phyloP scores from a whole-genome alignment of 2,329 filamentous ascomycete genomes.

The Exophiala sp. region DNA sequence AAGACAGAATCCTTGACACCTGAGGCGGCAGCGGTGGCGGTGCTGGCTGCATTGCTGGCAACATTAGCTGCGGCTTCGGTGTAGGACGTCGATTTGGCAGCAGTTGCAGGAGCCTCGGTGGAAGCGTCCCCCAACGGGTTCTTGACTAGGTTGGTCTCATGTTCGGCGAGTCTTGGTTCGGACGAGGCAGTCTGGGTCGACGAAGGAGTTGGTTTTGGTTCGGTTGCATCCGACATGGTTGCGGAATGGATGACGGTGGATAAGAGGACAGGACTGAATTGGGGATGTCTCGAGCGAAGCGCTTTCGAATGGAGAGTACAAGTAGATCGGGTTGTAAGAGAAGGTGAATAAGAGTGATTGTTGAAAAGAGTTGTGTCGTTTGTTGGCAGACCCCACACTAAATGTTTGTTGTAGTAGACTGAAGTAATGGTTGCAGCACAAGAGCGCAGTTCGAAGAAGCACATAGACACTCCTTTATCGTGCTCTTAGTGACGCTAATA shows the following conservation, averaged over 20 bases:
- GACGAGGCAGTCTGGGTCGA: slow-evolving; percentile 24
- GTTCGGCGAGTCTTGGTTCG: slow-evolving; percentile 22
- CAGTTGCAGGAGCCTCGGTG: slow-evolving; percentile 18
- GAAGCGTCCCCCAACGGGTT: slow-evolving; percentile 22
- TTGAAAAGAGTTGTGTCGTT: slow-evolving; percentile 9
- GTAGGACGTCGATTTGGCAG: slow-evolving; percentile 21
- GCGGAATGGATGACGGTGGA: slow-evolving; percentile 7
- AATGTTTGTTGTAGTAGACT: slow-evolving; percentile 4
- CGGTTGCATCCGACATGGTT: slow-evolving; percentile 23
- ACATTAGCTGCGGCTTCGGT: slow-evolving; percentile 24
- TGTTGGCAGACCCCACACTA: slow-evolving; percentile 17
- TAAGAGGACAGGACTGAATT: slow-evolving; percentile 3
- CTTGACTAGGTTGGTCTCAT: slow-evolving; percentile 25
- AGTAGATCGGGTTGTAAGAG: neutral
- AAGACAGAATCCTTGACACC: slow-evolving; percentile 59
- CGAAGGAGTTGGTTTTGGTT: slow-evolving; percentile 25
- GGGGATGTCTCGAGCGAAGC: neutral
- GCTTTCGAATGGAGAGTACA: too few relatives aligned
- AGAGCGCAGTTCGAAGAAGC: neutral
- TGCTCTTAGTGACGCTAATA: too few relatives aligned
- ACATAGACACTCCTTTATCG: neutral
- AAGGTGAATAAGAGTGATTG: neutral
- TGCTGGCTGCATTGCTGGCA: slow-evolving; percentile 23
- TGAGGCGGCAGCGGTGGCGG: slow-evolving; percentile 26
- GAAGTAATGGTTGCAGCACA: neutral